Evolutionary conservation across 768 basidiomycete genomes (phyloP), one percentile per base, ranked within the genome.

Genomic region (Fistulinella prunicolor): DNA sequence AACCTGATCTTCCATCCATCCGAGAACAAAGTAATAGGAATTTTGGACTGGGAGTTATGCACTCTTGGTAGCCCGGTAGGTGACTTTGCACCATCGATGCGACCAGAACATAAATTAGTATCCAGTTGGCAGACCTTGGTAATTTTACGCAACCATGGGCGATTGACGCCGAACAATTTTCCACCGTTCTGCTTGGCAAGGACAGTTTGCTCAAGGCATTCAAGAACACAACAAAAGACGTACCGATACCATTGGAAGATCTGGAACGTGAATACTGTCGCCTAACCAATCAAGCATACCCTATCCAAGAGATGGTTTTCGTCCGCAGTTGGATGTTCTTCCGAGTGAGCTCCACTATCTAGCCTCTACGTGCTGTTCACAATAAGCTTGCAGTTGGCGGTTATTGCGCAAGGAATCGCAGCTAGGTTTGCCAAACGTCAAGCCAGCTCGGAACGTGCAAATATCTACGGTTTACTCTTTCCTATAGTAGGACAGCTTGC

Each of bases 21-120:
- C 0, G 86, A 97, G 67, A 91, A 94, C 51, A 75, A 80, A 35
- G 94, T 98, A 4, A 93, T 98, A 53, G 96, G 92, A 6, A 92
- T 99, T 32, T 68, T 99, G 42, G 95, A 99, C 61, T 99, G 95
- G 95, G 95, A 99, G 63, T 72, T 99, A 22, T 96, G 92, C 61
- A 97, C 95, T 1, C 78, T 99, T 9, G 94, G 94, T 6, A 92
- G 88, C 60, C 89, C 92, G 28, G 88, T 93, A 63, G 16, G 83
- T 70, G 16, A 9, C 22, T n/a, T n/a, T 21, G 3, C 21, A n/a
- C 20, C 29, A 21, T 47, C 12, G 12, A 24, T 37, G n/a, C 14
- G 22, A 23, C 42, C 37, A 17, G 12, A 29, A 42, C 23, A 30
- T 39, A 17, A 41, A 24, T n/a, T 24, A 5, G 28, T 19, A 24